Evolutionary conservation across 495 filamentous ascomycete species (phyloP).

Genomic region (Penicillium maclennaniae): DNA sequence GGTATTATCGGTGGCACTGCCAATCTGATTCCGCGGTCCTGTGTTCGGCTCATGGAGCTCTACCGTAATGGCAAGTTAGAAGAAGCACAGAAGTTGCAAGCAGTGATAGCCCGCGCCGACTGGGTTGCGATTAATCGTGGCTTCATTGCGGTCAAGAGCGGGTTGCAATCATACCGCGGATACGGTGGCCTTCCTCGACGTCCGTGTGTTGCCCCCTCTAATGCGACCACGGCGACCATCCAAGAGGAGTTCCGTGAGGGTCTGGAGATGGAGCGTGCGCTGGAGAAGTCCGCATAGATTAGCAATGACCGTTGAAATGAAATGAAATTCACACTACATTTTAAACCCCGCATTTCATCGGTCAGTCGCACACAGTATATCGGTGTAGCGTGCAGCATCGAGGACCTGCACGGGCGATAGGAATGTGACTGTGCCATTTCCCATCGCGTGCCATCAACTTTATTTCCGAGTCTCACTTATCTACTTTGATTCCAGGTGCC

Average conservation of each 20-base stretch:
- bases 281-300: constrained; percentile 28
- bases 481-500: background rate
- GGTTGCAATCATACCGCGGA: constrained; percentile 65
- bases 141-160: constrained; percentile 81
- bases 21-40: constrained; percentile 78
- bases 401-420: background rate
- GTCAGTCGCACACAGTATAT: background rate
- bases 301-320: background rate
- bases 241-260: constrained; percentile 72
- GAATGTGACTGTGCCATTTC: background rate
- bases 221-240: constrained; percentile 56
- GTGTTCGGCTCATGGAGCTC: constrained; percentile 67
- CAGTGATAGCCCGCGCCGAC: constrained; percentile 75
- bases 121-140: constrained; percentile 86
- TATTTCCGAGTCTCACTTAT: background rate
- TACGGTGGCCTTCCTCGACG: constrained; percentile 76
- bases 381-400: background rate
- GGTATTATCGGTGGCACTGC: constrained; percentile 82
- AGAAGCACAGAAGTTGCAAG: constrained; percentile 74
- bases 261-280: constrained; percentile 61
- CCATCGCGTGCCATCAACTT: background rate
- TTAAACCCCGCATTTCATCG: background rate
- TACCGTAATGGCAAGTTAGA: constrained; percentile 63
- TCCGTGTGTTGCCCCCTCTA: constrained; percentile 68
- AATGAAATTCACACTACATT: constrained; percentile 1